A percentile compares a stretch with the other conserved stretches of the same genome.
phyloP scores from a whole-genome alignment of 176 grass and related monocot genomes.

The Guadua angustifolia region DNA sequence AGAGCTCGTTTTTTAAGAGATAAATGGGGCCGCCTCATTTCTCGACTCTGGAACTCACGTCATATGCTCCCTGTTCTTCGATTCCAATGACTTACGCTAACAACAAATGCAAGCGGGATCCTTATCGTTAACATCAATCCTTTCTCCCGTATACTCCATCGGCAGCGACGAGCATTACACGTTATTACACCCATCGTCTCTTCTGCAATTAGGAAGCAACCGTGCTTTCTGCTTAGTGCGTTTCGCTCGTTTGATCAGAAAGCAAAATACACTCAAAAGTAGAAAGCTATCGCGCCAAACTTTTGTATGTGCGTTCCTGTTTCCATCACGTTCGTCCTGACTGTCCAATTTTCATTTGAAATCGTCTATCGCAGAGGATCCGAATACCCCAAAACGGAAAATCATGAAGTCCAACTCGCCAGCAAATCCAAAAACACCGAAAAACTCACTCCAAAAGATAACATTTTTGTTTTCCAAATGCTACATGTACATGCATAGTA shows the following conservation, averaged over 20 bases:
- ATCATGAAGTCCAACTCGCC: background rate
- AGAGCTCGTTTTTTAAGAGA: too few species aligned
- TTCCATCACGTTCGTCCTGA: background rate
- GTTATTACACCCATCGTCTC: background rate
- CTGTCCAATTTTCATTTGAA: background rate
- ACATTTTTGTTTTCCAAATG: background rate
- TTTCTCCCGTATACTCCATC: conserved; percentile 28
- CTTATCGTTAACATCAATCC: conserved; percentile 5
- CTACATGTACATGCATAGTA: background rate
- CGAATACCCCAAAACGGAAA: background rate
- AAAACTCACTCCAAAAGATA: background rate
- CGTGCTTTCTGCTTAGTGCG: background rate
- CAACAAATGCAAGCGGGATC: conserved; percentile 33
- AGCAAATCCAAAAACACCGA: background rate
- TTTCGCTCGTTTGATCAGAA: background rate
- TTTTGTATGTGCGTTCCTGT: background rate
- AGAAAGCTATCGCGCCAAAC: conserved; percentile 2
- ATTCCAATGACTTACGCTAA: conserved; percentile 5
- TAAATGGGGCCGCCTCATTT: background rate
- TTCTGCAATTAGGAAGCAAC: background rate
- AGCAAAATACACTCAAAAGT: background rate
- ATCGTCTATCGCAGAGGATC: background rate
- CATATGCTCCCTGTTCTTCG: background rate
- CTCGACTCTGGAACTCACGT: conserved; percentile 29
- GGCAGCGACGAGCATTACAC: background rate